Percentiles rank a stretch among this genome's conserved stretches.
These are phyloP conservation scores for Sporisorium scitamineum DNA, from an alignment of 1,284 basidiomycete species.

Conservation along the genomic window DNA sequence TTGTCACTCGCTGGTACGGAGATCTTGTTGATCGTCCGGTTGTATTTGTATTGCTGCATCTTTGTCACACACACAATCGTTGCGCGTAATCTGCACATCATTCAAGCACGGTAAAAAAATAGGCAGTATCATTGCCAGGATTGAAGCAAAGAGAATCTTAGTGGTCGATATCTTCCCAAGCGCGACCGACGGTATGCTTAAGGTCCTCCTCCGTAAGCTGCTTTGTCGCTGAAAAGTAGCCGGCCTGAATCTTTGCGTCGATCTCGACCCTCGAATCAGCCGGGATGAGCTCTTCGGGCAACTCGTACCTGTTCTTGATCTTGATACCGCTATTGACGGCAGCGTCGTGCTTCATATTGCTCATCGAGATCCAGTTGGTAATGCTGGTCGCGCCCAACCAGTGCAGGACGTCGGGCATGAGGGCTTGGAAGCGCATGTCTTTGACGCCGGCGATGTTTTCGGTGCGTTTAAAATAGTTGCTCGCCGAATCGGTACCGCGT, in stretches of 20 bases:
- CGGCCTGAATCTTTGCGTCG: conserved; percentile 79
- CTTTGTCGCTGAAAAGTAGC: conserved; percentile 69
- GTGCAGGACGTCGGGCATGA: conserved; percentile 91
- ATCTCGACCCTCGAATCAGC: conserved; percentile 60
- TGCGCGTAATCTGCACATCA: background rate
- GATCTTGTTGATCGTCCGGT: background rate
- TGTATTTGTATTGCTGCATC: background rate
- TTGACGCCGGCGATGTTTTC: conserved; percentile 91
- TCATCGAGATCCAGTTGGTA: conserved; percentile 78
- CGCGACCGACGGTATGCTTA: conserved; percentile 78
- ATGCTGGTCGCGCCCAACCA: conserved; percentile 63
- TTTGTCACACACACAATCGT: background rate
- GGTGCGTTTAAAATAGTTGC: conserved; percentile 93
- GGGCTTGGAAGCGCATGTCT: conserved; percentile 72
- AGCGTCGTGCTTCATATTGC: conserved; percentile 94
- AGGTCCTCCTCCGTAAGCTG: conserved; percentile 55
- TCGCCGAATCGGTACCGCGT: conserved; percentile 89
- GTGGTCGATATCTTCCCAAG: conserved; percentile 76
- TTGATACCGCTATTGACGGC: conserved; percentile 82
- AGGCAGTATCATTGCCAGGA: background rate
- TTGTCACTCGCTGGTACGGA: no score
- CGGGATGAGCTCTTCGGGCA: conserved; percentile 61
- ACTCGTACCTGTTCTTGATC: conserved; percentile 73
- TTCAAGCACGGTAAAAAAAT: background rate
- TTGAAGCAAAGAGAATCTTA: background rate